phyloP scores from a whole-genome alignment of 805 yeast genomes.

The Kodamaea leandrae region DNA sequence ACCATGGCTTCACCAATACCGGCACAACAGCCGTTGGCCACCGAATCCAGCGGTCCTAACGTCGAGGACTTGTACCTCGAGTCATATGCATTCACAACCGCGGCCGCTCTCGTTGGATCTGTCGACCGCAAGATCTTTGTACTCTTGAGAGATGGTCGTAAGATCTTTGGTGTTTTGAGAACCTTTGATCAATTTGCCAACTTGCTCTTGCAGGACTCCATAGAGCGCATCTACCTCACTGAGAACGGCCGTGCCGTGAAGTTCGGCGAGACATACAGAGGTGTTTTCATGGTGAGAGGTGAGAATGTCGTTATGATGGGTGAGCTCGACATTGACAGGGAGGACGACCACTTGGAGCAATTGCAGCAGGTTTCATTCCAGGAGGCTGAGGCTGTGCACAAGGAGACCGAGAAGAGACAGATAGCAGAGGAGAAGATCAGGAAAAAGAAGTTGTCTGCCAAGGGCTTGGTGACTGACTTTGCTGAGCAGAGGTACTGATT shows the following conservation, averaged over 20 bases:
- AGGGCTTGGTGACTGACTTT: conserved; percentile 56
- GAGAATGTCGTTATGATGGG: conserved; percentile 94
- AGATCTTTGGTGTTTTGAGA: conserved; percentile 82
- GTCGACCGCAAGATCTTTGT: conserved; percentile 83
- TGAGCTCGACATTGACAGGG: conserved; percentile 84
- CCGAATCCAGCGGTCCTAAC: conserved; percentile 27
- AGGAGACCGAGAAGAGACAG: conserved; percentile 27
- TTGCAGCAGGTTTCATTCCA: conserved; percentile 59
- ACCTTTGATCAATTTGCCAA: conserved; percentile 96
- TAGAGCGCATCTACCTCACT: conserved; percentile 73
- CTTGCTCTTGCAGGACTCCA: conserved; percentile 85
- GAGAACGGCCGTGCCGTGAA: conserved; percentile 28
- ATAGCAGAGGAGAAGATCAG: conserved; percentile 43
- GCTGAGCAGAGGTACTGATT: conserved; percentile 31
- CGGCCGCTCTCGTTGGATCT: conserved; percentile 86
- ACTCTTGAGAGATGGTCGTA: conserved; percentile 84
- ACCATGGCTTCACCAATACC: conserved; percentile 10
- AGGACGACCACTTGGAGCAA: conserved; percentile 62
- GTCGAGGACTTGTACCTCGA: conserved; percentile 64
- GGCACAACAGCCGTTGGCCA: conserved; percentile 1
- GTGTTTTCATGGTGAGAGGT: conserved; percentile 88
- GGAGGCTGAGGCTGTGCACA: conserved; percentile 52
- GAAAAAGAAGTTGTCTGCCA: conserved; percentile 47
- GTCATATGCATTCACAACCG: conserved; percentile 80
- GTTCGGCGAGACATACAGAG: conserved; percentile 76